These are phyloP conservation scores for Ustanciosporium gigantosporum DNA, from an alignment of 1,284 basidiomycete genomes.

Conservation along the genomic window DNA sequence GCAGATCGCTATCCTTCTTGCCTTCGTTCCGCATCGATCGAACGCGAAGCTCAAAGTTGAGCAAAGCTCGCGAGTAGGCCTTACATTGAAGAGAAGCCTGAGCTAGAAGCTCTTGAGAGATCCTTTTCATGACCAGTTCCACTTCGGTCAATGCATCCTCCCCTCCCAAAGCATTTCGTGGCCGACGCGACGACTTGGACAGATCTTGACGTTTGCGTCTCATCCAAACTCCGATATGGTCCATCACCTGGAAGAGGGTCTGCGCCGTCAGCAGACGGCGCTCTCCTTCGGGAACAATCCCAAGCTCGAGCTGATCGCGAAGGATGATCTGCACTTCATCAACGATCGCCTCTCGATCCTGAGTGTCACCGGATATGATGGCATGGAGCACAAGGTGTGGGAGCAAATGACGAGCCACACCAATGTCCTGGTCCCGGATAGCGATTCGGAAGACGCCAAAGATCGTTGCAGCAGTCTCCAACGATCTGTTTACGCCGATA, in stretches of 20 bases:
- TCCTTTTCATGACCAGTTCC: constrained; percentile 78
- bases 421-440: constrained; percentile 84
- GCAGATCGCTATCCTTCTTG: constrained; percentile 57
- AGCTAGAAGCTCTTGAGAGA: constrained; percentile 86
- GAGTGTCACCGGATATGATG: constrained; percentile 75
- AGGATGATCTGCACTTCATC: constrained; percentile 80
- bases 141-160: constrained; percentile 63
- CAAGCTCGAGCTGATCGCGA: constrained; percentile 74
- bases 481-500: constrained; percentile 51
- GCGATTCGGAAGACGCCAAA: constrained; percentile 81
- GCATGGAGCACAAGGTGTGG: constrained; percentile 89
- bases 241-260: constrained; percentile 91
- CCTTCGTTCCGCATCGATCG: constrained; percentile 49
- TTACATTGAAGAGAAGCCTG: constrained; percentile 91
- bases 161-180: constrained; percentile 19
- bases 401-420: constrained; percentile 84
- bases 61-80: constrained; percentile 88
- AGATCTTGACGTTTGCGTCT: constrained; percentile 63
- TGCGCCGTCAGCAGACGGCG: constrained; percentile 65
- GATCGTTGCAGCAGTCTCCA: constrained; percentile 64
- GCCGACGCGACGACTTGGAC: constrained; percentile 22
- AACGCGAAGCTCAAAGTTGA: constrained; percentile 80
- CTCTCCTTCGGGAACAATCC: constrained; percentile 39
- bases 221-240: constrained; percentile 91
- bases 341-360: constrained; percentile 68